These are phyloP conservation scores for Lactifluus echinatus DNA, from an alignment of 768 basidiomycete genomes.

Conservation along the genomic window DNA sequence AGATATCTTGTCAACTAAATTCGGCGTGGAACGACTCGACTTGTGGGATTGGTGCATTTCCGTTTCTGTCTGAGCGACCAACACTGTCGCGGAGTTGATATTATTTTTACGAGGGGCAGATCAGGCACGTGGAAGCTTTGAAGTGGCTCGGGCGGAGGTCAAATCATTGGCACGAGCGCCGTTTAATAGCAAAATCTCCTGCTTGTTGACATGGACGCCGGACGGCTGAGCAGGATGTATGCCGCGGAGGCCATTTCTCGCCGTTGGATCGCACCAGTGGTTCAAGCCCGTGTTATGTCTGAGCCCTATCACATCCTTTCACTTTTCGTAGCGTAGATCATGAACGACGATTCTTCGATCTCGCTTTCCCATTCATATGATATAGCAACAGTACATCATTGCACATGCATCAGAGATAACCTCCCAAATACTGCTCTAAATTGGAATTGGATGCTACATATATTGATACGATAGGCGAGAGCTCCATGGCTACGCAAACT, in stretches of 20 bases:
- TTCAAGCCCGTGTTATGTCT: too few species aligned
- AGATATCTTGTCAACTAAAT: not conserved
- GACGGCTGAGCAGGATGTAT: not conserved
- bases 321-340: too few species aligned
- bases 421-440: too few species aligned
- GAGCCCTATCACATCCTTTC: too few species aligned
- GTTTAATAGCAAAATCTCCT: not conserved
- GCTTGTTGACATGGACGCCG: not conserved
- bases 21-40: not conserved
- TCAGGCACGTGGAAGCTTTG: conserved; percentile 5
- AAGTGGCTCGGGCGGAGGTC: not conserved
- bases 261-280: too few species aligned
- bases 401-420: too few species aligned
- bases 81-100: conserved; percentile 16
- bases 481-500: conserved; percentile 40
- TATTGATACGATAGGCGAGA: too few species aligned
- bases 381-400: too few species aligned
- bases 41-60: not conserved
- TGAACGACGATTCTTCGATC: too few species aligned
- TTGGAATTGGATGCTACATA: too few species aligned
- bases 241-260: not conserved
- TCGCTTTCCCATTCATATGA: too few species aligned
- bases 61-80: conserved; percentile 8
- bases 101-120: not conserved
- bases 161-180: not conserved